Base-by-base conservation (phyloP, 176 grass and related monocot genomes). In the Eragrostis curvula region DNA sequence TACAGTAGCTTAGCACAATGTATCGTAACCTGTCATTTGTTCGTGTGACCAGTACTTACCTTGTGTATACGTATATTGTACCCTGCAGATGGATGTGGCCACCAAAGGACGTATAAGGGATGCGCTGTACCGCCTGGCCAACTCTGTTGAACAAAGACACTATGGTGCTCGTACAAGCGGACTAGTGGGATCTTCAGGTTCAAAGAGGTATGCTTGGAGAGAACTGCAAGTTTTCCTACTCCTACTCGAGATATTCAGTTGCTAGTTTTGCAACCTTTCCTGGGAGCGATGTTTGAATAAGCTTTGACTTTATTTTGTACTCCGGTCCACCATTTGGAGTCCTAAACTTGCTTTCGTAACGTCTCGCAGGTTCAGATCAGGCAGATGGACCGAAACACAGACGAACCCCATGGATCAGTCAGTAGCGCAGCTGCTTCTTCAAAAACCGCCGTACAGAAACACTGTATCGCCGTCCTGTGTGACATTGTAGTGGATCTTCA, bases 101-200 rank as follows among this genome's bases (percentile, higher is more conserved):
- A 75, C 87, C 28, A 94, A 72, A 77, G 32, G 53, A 23, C 84
- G 92, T 73, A 85, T 89, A 52, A 87, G 87, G 74, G 92, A 94
- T 43, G 79, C 86, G 20, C 44, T 94, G 13, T 94, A 89, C 58
- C 89, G 89, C 25, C 55, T 94, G 81, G 92, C 92, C 53, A 83
- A 70, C 77, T 48, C n/a, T 45, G 81, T 90, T 21, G 89, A 91
- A 66, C 77, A 83, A 16, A 91, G 63, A 18, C 81, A 94, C 61
- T 41, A 20, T n/a, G 45, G 52, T 75, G 18, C 74, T 68, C 10
- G 55, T 43, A 27, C 82, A 46, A 51, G 39, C 58, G 75, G 62
- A 80, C 20, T 11, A 13, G 28, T 47, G 21, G 80, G 49, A 48
- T n/a, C n/a, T n/a, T 83, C 77, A 51, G 48, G 32, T 30, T 64